Evolutionary conservation across 306 rosid genomes (phyloP).

Genomic region (Vigna angularis): DNA sequence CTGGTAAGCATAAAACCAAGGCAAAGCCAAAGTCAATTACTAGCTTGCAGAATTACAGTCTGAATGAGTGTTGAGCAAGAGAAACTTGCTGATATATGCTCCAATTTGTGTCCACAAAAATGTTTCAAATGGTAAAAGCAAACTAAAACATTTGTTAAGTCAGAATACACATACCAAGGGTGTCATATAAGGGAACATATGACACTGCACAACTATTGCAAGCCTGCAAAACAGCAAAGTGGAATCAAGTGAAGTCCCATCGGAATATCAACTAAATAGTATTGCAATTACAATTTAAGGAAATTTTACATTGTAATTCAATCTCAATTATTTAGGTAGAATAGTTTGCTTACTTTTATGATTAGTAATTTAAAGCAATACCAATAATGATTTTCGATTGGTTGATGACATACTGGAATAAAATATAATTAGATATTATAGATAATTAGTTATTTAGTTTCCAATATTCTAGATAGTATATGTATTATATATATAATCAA

Average conservation of each 20-base stretch:
- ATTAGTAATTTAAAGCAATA: no score
- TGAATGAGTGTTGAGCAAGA: background rate
- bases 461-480: no score
- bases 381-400: background rate
- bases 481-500: no score
- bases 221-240: slow-evolving; percentile 61
- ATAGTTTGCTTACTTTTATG: no score
- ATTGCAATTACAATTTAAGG: background rate
- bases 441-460: no score
- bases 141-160: slow-evolving; percentile 12
- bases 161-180: slow-evolving; percentile 66
- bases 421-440: no score
- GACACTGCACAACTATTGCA: slow-evolving; percentile 75
- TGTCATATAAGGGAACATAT: slow-evolving; percentile 85
- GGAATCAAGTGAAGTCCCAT: slow-evolving; percentile 4
- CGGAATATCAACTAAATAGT: background rate
- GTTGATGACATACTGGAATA: no score
- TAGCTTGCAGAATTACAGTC: background rate
- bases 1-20: slow-evolving; percentile 55
- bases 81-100: background rate
- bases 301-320: no score
- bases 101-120: background rate
- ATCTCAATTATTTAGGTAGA: no score
- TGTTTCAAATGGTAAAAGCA: slow-evolving; percentile 13
- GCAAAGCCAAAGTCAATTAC: slow-evolving; percentile 35